phyloP scores from a whole-genome alignment of 768 basidiomycete species.

The Amanita rimosa region DNA sequence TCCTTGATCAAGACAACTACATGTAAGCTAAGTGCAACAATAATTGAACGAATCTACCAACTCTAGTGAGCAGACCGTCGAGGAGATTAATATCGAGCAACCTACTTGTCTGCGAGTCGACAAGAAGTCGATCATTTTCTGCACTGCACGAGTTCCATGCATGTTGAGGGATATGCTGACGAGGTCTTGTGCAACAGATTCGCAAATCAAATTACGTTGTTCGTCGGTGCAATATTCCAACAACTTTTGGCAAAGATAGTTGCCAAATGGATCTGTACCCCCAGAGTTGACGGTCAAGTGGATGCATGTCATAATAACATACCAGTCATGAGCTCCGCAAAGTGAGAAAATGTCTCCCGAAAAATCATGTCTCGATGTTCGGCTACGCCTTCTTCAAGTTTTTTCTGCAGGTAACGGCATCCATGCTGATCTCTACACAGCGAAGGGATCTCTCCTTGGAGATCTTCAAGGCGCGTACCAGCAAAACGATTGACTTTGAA shows the following conservation, averaged over 20 bases:
- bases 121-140: constrained; percentile 99
- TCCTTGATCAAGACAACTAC: constrained; percentile 99
- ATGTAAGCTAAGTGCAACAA: constrained; percentile 91
- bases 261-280: constrained; percentile 86
- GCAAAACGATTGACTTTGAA: constrained; percentile 87
- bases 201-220: constrained; percentile 92
- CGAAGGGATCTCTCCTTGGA: constrained; percentile 87
- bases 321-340: constrained; percentile 98
- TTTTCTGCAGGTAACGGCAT: constrained; percentile 97
- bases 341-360: constrained; percentile 94
- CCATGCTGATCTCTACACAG: constrained; percentile 99
- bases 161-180: constrained; percentile 98
- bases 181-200: constrained; percentile 93
- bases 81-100: constrained; percentile 14
- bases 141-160: constrained; percentile 98
- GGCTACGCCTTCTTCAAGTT: constrained; percentile 89
- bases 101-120: constrained; percentile 88
- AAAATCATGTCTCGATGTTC: constrained; percentile 99
- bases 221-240: constrained; percentile 96
- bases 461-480: constrained; percentile 89
- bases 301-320: constrained; percentile 10
- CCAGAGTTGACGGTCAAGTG: constrained; percentile 2
- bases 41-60: constrained; percentile 92
- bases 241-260: constrained; percentile 97
- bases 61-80: constrained; percentile 37